Evolutionary conservation across 2,329 filamentous ascomycete species (phyloP).

Genomic region (Nothophaeocryptopus gaeumannii): DNA sequence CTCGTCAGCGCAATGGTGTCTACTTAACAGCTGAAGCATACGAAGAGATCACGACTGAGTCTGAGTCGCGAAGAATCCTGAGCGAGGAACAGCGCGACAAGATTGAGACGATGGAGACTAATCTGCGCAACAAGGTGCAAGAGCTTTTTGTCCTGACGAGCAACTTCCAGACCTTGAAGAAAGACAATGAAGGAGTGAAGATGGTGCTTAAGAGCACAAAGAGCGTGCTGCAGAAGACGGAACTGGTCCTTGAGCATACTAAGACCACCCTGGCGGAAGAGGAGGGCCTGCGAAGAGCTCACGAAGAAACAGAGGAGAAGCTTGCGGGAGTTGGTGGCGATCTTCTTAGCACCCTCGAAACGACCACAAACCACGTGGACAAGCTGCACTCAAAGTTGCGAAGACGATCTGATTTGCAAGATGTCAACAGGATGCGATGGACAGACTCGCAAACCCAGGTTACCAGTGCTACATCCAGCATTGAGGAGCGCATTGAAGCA

Average conservation of each 20-base stretch:
- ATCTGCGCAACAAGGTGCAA: conserved; percentile 88
- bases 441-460: conserved; percentile 72
- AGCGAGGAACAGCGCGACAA: conserved; percentile 89
- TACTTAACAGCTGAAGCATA: conserved; percentile 86
- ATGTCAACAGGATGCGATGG: conserved; percentile 77
- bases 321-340: conserved; percentile 70
- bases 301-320: conserved; percentile 78
- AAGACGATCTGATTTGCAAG: conserved; percentile 79
- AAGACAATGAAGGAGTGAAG: conserved; percentile 78
- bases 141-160: conserved; percentile 84
- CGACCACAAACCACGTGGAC: conserved; percentile 75
- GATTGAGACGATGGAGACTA: conserved; percentile 87
- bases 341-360: conserved; percentile 73
- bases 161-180: conserved; percentile 82
- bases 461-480: conserved; percentile 68
- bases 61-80: conserved; percentile 85
- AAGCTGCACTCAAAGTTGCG: conserved; percentile 82
- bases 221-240: conserved; percentile 79
- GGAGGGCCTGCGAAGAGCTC: conserved; percentile 72
- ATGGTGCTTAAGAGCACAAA: conserved; percentile 74
- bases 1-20: conserved; percentile 88
- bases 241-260: conserved; percentile 76
- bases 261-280: conserved; percentile 76
- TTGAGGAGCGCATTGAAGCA: conserved; percentile 70
- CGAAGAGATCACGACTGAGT: conserved; percentile 87